phyloP scores from a whole-genome alignment of 805 yeast genomes.

The Metschnikowia henanensis region DNA sequence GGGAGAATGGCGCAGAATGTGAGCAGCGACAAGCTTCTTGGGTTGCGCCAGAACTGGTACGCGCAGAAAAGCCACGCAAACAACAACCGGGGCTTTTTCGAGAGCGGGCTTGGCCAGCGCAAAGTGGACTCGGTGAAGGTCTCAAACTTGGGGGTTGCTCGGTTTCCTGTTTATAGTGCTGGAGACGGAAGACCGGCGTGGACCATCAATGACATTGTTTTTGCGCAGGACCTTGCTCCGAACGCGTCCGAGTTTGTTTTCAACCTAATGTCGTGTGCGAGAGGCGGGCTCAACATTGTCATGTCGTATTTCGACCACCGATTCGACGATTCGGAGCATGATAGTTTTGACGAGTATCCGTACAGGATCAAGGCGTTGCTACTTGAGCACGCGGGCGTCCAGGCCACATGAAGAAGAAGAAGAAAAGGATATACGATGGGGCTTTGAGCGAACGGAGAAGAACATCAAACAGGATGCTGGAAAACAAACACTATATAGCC shows the following conservation, averaged over 20 bases:
- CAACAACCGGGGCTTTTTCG: constrained; percentile 26
- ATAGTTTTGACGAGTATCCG: constrained; percentile 26
- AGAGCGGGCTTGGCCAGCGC: constrained; percentile 21
- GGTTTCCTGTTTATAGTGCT: constrained; percentile 20
- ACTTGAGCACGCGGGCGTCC: constrained; percentile 9
- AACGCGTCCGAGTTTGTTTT: constrained; percentile 36
- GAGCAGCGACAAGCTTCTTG: constrained; percentile 25
- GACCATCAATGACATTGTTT: constrained; percentile 32
- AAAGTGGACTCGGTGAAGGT: constrained; percentile 34
- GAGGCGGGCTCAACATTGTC: constrained; percentile 37
- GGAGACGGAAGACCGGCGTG: constrained; percentile 14
- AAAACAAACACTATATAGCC: too few species aligned
- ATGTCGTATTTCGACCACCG: constrained; percentile 29
- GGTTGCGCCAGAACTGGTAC: constrained; percentile 22
- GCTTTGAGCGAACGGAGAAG: too few species aligned
- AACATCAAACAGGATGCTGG: too few species aligned
- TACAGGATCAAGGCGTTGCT: constrained; percentile 15
- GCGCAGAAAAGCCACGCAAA: constrained; percentile 14
- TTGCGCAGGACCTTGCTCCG: constrained; percentile 39
- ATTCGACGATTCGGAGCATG: constrained; percentile 24
- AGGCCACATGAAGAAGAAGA: too few species aligned
- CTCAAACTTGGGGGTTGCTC: constrained; percentile 37
- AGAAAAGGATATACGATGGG: too few species aligned
- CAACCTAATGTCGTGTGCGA: constrained; percentile 28
- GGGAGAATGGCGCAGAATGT: constrained; percentile 19